Base-by-base conservation (phyloP, 495 filamentous ascomycete genomes). In the Penicillium chermesinum region DNA sequence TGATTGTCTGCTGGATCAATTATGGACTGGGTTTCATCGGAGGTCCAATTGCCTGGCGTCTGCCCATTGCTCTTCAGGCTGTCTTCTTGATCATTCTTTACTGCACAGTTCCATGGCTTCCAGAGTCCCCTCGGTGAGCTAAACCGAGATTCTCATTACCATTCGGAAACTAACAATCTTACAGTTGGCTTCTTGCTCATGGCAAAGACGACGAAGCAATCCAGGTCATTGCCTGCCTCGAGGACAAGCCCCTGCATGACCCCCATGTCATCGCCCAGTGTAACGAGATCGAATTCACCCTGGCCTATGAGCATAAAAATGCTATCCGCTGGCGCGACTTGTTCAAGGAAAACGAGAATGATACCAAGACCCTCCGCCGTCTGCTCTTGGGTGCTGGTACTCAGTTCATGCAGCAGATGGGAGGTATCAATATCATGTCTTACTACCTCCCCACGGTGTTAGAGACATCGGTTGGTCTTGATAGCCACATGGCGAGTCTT, bases 401-500 rank as follows among this genome's bases (percentile, higher is more conserved):
- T 0, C 76, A 81, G 38, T 66, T 69, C 14, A 78, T 80, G 72
- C 76, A 80, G 44, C 78, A 80, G 45, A 63, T 80, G 7, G 54
- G 56, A 19, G 75, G 76, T 15, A 75, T 78, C 46, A 78, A 78
- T 38, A 66, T 69, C 41, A 67, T 62, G 56, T 57, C 62, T 1
- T 77, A 76, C 44, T 76, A 77, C 38, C 53, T 76, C 0, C 73
- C 78, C 0, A 73, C 63, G 2, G 75, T 82, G 1, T 58, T 81
- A 7, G 75, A 75, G 17, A 52, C 71, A 16, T 77, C 74, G 2
- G 76, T 81, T 19, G 69, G 70, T 0, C 64, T 79, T 15, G 54
- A 49, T 1, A 68, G 75, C 32, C 63, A 53, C 8, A 67, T 76
- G 56, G 67, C 77, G 8, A 69, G 75, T 12, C 53, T 81, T 1